Evolutionary conservation across 495 filamentous ascomycete genomes (phyloP), one percentile per base, ranked within the genome.

Genomic region (Amorphotheca resinae): DNA sequence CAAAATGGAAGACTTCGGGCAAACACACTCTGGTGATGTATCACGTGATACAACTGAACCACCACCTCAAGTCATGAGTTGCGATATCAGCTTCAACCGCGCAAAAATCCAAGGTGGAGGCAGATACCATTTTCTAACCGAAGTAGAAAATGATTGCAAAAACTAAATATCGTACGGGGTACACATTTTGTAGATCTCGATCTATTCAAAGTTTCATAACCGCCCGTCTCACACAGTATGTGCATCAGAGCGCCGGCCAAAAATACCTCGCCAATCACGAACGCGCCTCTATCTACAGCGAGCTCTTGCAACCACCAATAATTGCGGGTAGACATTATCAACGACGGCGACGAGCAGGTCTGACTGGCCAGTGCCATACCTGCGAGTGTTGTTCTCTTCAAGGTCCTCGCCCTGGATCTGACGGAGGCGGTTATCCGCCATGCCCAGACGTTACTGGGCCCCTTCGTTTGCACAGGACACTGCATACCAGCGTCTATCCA

Each of bases 201-300:
- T 79, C 73, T 70, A 73, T 71, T 55, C 60, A 57, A 21, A 37
- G 72, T 47, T 76, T 73, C 42, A 56, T 70, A 40, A 62, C 28
- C 38, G 40, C 38, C 41, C 9, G 25, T 36, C 28, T 16, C 22
- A 3, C 15, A 16, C 17, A 11, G 21, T 15, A 4, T 22, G 41
- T 52, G 45, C 45, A 45, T 22, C 14, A 16, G 48, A 41, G 50
- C 44, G 50, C 50, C 44, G 17, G n/a, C 41, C 44, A 41, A 41
- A 48, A 44, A 43, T 43, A 22, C 33, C 18, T 14, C 17, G 12
- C 44, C 48, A 42, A 45, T 42, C 32, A 42, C 11, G 25, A 17
- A 14, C 14, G 9, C 23, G n/a, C 3, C 14, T 43, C 21, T 30
- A 39, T 11, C 11, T 22, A 17, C 25, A 33, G 33, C 18, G 28